A percentile compares a stretch with the other conserved stretches of the same genome.
Conservation (phyloP, 2,329 filamentous ascomycete genomes). For the Plectosphaerella plurivora region DNA sequence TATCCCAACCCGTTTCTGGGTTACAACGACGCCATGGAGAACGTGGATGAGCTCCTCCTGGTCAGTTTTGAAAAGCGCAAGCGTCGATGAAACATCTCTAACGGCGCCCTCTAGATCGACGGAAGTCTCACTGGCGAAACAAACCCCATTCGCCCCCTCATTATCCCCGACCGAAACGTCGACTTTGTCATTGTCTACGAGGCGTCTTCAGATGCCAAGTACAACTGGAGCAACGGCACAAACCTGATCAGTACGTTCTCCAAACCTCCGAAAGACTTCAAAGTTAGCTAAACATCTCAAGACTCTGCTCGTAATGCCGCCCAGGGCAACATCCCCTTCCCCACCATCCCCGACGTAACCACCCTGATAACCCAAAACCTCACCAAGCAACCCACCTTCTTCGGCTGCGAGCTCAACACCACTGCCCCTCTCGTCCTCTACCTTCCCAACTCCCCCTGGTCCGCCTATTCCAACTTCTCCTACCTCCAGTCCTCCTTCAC, state of each 20-base stretch:
- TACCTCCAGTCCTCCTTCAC: conserved; percentile 69
- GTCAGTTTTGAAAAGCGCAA: conserved; percentile 26
- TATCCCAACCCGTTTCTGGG: conserved; percentile 25
- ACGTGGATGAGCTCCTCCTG: conserved; percentile 28
- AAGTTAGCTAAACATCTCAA: conserved; percentile 35
- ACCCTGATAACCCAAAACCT: conserved; percentile 55
- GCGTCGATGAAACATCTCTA: no score
- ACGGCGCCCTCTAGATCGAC: conserved; percentile 60
- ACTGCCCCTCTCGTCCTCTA: conserved; percentile 75
- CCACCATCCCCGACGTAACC: conserved; percentile 47
- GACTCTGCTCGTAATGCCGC: conserved; percentile 43
- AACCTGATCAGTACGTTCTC: conserved; percentile 35
- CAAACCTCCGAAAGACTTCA: background rate
- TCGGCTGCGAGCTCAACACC: conserved; percentile 52
- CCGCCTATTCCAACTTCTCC: conserved; percentile 69
- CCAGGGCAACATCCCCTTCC: conserved; percentile 52
- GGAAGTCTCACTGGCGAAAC: conserved; percentile 78
- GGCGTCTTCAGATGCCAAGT: conserved; percentile 55
- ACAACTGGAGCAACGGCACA: conserved; percentile 56
- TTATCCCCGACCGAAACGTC: conserved; percentile 44
- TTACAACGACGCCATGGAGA: conserved; percentile 19
- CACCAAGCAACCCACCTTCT: conserved; percentile 58
- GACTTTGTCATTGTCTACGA: conserved; percentile 64
- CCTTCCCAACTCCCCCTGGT: conserved; percentile 80
- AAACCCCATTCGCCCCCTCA: conserved; percentile 66